A percentile compares a stretch with the other conserved stretches of the same genome.
These are phyloP conservation scores for Populus nigra DNA, from an alignment of 345 rosid genomes.

Conservation along the genomic window DNA sequence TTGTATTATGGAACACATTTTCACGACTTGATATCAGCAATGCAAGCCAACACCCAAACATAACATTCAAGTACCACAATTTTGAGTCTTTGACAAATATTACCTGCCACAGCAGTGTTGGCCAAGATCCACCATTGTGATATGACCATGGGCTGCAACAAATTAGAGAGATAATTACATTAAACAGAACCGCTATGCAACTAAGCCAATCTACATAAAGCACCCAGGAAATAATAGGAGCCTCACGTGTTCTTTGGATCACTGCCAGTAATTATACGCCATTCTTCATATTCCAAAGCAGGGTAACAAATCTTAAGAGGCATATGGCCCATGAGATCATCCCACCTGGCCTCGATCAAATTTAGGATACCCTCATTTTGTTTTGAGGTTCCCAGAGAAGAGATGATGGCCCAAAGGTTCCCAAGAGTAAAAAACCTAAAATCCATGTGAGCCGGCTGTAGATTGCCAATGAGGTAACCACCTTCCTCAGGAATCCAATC, in stretches of 20 bases:
- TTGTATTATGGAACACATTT: neutral
- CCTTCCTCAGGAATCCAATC: constrained; percentile 89
- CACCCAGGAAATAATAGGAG: neutral
- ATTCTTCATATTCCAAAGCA: constrained; percentile 78
- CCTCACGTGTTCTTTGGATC: constrained; percentile 89
- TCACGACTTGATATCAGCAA: neutral
- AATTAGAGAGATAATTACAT: neutral
- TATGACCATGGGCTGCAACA: constrained; percentile 90
- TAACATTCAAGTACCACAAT: neutral
- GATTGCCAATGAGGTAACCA: constrained; percentile 74
- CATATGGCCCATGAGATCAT: constrained; percentile 76
- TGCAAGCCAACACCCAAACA: neutral
- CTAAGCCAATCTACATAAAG: neutral
- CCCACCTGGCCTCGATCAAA: constrained; percentile 78
- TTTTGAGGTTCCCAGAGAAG: constrained; percentile 28
- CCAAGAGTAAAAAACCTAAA: constrained; percentile 87
- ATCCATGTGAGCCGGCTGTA: constrained; percentile 96
- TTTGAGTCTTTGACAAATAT: neutral
- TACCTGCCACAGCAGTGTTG: constrained; percentile 94
- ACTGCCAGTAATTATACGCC: constrained; percentile 88
- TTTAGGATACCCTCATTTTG: constrained; percentile 42
- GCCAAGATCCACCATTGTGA: constrained; percentile 98
- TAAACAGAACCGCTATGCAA: neutral
- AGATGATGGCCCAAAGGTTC: constrained; percentile 69
- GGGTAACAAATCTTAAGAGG: constrained; percentile 91